Evolutionary conservation across 352 stramenopile species (phyloP), one percentile per base, ranked within the genome.

Genomic region (Lagenidium giganteum): DNA sequence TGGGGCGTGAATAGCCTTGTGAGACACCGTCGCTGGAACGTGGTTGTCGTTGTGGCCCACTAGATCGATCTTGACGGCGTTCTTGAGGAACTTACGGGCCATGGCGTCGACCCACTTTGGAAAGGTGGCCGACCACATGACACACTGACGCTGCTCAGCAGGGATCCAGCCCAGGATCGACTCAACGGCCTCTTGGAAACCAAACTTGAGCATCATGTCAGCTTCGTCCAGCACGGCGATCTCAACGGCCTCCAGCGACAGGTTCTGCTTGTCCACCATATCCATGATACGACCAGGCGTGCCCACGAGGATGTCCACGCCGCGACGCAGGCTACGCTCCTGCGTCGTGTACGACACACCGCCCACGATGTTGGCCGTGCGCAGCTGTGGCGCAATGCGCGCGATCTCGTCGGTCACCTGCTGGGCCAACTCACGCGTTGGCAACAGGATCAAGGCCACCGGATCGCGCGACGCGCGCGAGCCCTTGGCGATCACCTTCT

Each of bases 161-260:
- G 77, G 83, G 27, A 93, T 80, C 63, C 70, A 82, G 24, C 62
- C 67, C 35, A 98, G 73, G 54, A 99, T 97, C 11, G 84, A 83
- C 75, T 98, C 93, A 14, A 99, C 93, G 26, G 97, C 93, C 38
- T 99, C 95, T 39, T 97, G 91, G 67, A 99, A 99, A 26, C 95
- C 95, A 74, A 98, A 98, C 72, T 98, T 97, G 37, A 99, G 80
- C 95, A 98, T 98, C 84, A 98, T 96, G 63, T 98, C 95, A 22
- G 95, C 95, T 65, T 98, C 95, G 47, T 98, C 95, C 21, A 98
- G 74, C 23, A 98, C 89, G 5, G 95, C 70, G 37, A 95, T 87
- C 36, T 93, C 70, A 8, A 98, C 73, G 7, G 76, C 44, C n/a
- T 83, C 84, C 5, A 99, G 74, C 49, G 89, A 72, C 2, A 99